Percentiles rank a stretch among this genome's conserved stretches.
Conservation (phyloP, 257 asterid species). For the Paulownia fortunei region DNA sequence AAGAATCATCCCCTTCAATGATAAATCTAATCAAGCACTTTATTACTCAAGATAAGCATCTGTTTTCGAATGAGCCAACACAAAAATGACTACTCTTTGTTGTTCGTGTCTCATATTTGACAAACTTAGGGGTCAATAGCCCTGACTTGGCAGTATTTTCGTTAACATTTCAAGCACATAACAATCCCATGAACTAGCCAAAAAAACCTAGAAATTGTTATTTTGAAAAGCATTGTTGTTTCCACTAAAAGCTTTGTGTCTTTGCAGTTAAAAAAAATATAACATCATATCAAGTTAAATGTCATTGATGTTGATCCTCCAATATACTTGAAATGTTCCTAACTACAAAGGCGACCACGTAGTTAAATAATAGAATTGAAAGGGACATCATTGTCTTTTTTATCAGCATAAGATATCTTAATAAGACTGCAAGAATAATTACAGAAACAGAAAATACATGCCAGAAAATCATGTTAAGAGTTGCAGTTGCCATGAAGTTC, state of each 20-base stretch:
- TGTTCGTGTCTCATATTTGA: too few species aligned
- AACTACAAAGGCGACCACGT: background rate
- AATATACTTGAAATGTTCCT: background rate
- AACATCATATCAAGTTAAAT: background rate
- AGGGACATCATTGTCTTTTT: background rate
- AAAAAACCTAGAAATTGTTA: background rate
- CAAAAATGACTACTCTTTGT: background rate
- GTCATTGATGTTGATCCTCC: background rate
- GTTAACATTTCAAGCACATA: too few species aligned
- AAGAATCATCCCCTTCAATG: conserved; percentile 59
- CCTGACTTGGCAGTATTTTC: too few species aligned
- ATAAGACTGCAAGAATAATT: background rate
- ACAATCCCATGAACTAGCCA: background rate
- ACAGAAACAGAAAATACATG: background rate
- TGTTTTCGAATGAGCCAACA: background rate
- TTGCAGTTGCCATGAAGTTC: background rate
- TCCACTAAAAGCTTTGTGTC: background rate
- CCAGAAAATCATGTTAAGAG: background rate
- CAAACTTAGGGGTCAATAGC: too few species aligned
- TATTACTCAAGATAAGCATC: background rate
- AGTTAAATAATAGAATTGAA: background rate
- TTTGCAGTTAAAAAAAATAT: background rate
- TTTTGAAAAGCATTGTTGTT: background rate
- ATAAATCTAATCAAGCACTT: background rate
- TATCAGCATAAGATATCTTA: background rate